Evolutionary conservation across 805 yeast genomes (phyloP).

Genomic region (Tetrapisispora nanseiensis): DNA sequence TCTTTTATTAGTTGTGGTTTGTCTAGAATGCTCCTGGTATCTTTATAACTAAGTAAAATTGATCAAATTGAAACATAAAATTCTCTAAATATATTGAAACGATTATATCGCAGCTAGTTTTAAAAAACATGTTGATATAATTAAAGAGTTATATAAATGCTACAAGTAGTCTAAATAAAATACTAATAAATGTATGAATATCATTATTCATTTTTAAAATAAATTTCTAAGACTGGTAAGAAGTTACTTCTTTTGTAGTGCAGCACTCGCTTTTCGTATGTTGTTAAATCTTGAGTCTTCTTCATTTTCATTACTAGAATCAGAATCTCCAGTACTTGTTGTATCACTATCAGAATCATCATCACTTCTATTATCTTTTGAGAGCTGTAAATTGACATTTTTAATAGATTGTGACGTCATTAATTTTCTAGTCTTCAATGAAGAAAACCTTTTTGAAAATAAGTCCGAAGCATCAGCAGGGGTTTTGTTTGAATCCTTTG

Average conservation of each 20-base stretch:
- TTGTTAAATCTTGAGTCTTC: constrained; percentile 1
- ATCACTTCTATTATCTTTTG: not conserved
- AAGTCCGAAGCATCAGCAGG: not conserved
- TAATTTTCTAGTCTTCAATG: not conserved
- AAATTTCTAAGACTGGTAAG: no score
- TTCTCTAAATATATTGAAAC: no score
- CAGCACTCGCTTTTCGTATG: constrained; percentile 29
- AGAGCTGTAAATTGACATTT: not conserved
- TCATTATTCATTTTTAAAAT: not conserved
- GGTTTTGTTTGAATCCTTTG: no score
- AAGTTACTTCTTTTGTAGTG: constrained; percentile 28
- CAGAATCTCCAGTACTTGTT: not conserved
- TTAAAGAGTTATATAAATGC: no score
- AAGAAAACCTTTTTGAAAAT: not conserved
- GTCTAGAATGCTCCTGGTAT: no score
- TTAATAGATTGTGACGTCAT: not conserved
- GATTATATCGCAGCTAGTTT: no score
- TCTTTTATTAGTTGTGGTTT: no score
- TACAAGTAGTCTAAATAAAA: no score
- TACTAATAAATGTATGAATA: not conserved
- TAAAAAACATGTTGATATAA: no score
- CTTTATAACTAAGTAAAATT: no score
- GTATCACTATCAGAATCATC: not conserved
- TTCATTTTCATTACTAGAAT: not conserved
- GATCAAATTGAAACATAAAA: no score